Evolutionary conservation across 176 grass and related monocot genomes (phyloP).

Genomic region (Oryza glumipatula): DNA sequence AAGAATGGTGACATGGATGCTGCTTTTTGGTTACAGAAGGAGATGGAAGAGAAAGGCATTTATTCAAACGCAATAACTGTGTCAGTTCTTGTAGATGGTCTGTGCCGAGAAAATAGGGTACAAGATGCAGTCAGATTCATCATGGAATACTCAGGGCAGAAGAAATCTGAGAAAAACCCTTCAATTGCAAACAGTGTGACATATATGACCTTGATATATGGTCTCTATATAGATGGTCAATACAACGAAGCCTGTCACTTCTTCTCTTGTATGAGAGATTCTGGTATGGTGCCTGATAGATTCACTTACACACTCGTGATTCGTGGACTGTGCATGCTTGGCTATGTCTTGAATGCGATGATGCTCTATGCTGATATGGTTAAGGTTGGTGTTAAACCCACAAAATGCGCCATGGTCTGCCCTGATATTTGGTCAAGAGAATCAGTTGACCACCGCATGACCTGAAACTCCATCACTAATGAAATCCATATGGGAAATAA

Average conservation of each 20-base stretch:
- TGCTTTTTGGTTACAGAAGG: conserved; percentile 60
- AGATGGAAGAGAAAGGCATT: conserved; percentile 55
- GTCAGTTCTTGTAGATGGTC: conserved; percentile 50
- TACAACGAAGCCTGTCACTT: conserved; percentile 45
- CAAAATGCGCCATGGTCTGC: conserved; percentile 26
- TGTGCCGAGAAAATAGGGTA: conserved; percentile 54
- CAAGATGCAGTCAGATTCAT: conserved; percentile 52
- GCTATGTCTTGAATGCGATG: conserved; percentile 62
- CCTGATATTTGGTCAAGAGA: conserved; percentile 55
- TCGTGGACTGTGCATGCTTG: conserved; percentile 60
- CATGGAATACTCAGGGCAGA: conserved; percentile 36
- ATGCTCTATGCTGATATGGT: conserved; percentile 68
- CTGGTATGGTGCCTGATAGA: conserved; percentile 55
- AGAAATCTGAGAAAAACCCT: conserved; percentile 12
- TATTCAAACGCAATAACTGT: conserved; percentile 47
- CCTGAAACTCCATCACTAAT: conserved; percentile 7
- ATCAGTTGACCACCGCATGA: conserved; percentile 10
- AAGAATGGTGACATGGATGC: conserved; percentile 46
- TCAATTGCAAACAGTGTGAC: conserved; percentile 41
- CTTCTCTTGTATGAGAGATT: conserved; percentile 62
- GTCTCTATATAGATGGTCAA: conserved; percentile 51
- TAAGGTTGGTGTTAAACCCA: conserved; percentile 53
- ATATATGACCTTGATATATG: conserved; percentile 67
- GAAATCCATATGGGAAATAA: neutral
- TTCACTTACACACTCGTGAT: conserved; percentile 63